Percentiles rank a stretch among this genome's conserved stretches.
phyloP scores from a whole-genome alignment of 2,329 filamentous ascomycete genomes.

The Teratosphaeria gauchensis region DNA sequence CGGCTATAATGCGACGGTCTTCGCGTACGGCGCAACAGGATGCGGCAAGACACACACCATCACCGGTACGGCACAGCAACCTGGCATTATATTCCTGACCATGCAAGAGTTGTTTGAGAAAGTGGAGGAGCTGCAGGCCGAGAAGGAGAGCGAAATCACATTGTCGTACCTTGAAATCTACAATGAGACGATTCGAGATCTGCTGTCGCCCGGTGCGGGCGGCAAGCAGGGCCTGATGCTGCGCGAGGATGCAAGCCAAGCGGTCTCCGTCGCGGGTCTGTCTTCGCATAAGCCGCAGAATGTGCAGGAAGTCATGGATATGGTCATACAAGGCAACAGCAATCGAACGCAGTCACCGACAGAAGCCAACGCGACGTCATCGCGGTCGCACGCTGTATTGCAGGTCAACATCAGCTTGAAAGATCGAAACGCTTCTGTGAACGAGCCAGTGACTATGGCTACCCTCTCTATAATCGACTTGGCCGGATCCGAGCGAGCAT shows the following conservation, averaged over 20 bases:
- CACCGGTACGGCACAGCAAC: constrained; percentile 75
- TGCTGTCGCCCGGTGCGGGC: constrained; percentile 79
- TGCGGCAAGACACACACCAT: constrained; percentile 99
- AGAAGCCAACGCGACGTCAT: constrained; percentile 94
- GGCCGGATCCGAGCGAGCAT: constrained; percentile 89
- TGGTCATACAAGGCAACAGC: constrained; percentile 92
- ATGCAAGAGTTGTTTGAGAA: constrained; percentile 99
- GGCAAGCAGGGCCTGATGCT: constrained; percentile 80
- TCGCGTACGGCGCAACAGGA: constrained; percentile 94
- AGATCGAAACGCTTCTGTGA: constrained; percentile 82
- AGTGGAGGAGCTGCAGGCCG: constrained; percentile 73
- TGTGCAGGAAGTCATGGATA: constrained; percentile 97
- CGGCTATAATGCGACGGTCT: constrained; percentile 97
- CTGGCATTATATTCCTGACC: constrained; percentile 95
- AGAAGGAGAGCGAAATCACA: constrained; percentile 82
- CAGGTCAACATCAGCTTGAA: constrained; percentile 96
- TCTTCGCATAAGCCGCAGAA: constrained; percentile 85
- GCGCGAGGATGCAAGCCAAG: constrained; percentile 86
- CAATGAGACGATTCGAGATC: constrained; percentile 95
- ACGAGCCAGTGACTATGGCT: constrained; percentile 95
- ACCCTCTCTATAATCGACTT: constrained; percentile 97
- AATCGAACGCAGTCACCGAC: constrained; percentile 93
- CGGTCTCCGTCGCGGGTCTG: constrained; percentile 81
- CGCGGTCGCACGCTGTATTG: constrained; percentile 89
- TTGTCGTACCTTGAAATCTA: constrained; percentile 97